These are phyloP conservation scores for Ceratocystis cubensis DNA, from an alignment of 2,329 filamentous ascomycete species.

Conservation along the genomic window DNA sequence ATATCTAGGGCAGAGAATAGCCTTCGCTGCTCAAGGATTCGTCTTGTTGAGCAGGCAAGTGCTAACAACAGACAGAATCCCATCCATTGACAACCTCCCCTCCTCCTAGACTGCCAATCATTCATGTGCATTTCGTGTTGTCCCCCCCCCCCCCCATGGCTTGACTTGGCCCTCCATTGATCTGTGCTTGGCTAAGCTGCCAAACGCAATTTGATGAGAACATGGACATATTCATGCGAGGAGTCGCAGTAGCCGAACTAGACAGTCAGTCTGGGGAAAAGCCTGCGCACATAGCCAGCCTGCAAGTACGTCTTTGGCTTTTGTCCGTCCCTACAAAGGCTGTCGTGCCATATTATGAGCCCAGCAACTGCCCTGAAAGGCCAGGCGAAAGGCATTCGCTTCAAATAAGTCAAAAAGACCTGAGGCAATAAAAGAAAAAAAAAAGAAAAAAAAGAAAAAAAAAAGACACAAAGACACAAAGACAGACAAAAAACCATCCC, in stretches of 20 bases:
- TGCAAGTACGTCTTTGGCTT: neutral
- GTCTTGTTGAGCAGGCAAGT: too few relatives aligned
- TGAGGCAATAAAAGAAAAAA: too few relatives aligned
- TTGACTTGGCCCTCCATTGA: neutral
- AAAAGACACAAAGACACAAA: neutral
- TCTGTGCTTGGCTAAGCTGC: neutral
- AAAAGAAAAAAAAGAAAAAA: too few relatives aligned
- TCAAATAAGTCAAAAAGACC: too few relatives aligned
- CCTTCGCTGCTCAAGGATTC: too few relatives aligned
- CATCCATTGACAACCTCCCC: too few relatives aligned
- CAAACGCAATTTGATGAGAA: neutral
- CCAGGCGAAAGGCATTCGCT: too few relatives aligned
- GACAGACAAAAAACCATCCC: neutral
- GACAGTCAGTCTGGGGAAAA: neutral
- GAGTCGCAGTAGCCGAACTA: slow-evolving; percentile 1
- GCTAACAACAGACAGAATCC: too few relatives aligned
- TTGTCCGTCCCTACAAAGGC: neutral
- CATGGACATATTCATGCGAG: neutral
- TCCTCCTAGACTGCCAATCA: neutral
- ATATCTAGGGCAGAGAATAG: too few relatives aligned
- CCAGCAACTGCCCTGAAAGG: too few relatives aligned
- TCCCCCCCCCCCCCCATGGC: neutral
- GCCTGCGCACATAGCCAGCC: too few relatives aligned
- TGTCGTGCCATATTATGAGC: neutral
- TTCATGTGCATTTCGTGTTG: neutral